Evolutionary conservation across 495 filamentous ascomycete species (phyloP), one percentile per base, ranked within the genome.

Genomic region (Ascobolus immersus): DNA sequence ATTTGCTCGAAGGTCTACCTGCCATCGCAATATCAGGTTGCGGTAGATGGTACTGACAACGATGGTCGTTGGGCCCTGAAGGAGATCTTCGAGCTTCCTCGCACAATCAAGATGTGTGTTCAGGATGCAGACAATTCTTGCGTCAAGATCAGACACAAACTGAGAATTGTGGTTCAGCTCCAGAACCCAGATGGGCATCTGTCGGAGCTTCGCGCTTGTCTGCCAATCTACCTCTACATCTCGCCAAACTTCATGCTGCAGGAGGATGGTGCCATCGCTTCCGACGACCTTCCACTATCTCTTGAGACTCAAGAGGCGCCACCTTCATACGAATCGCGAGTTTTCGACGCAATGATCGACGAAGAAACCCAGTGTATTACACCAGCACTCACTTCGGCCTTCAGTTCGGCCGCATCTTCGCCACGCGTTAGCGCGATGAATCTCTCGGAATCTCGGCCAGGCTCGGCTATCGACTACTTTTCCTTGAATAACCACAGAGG

Each of bases 121-220:
- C 86, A 94, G 51, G 76, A 89, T 42, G 72, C 77, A 26, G 77
- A 89, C 33, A 65, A 65, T 10, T 64, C 71, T 42, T 72, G 73
- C 10, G 86, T 96, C 52, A 84, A 77, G 48, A 62, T 93, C 13
- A 58, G 74, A 28, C 86, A 96, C 49, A 84, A 79, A 32, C 57
- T 92, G 31, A 74, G 72, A 52, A 64, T 93, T 46, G 71, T 73
- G 34, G 68, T 96, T 36, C 73, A 80, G 39, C 60, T 96, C 20
- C 71, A 78, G 41, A 93, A 94, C 42, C 84, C 86, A 1, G 86
- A 96, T 53, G 81, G 77, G 0, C 86, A 93, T 50, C 60, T 78
- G 27, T 91, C 80, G 32, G 80, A 93, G 67, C 65, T 93, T 30
- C 75, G 81, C 13, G 79, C 78, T 26, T 77, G 74, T 12, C 62